Evolutionary conservation across 805 yeast genomes (phyloP), one percentile per base, ranked within the genome.

Genomic region (Brettanomyces nanus): DNA sequence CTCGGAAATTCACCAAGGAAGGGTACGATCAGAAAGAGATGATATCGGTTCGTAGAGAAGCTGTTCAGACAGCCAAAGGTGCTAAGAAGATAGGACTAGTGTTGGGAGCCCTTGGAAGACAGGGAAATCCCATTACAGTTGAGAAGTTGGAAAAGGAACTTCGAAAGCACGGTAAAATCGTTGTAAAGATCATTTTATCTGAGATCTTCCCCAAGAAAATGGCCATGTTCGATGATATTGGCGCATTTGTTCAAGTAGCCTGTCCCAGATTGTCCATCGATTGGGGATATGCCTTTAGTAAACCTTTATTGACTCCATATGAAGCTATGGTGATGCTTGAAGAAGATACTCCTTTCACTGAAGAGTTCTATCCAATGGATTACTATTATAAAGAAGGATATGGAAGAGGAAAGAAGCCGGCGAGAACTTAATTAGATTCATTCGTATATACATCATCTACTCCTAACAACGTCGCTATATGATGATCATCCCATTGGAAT

Each of bases 201-300:
- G 98, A 92, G 58, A 86, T 92, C 15, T 89, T 92, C 61, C 98
- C 98, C 0, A 83, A 77, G 37, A 92, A 92, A 50, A 65, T 92
- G 27, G 80, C 96, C 9, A 81, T 84, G 80, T 92, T 92, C 60
- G 89, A 85, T 50, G 92, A 85, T 51, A 75, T 90, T 14, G 98
- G 92, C 59, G 95, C 89, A 2, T 92, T 92, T 69, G 84, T 92
- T 11, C 98, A 92, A 60, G 95, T 92, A 3, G 98, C 98, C 1
- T 92, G 98, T 56, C 98, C 98, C 0, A 69, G 98, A 51, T 64
- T 92, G 33, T 85, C 95, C 2, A 90, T 92, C 30, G 98, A 92
- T 58, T 92, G 98, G 98, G 98, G 98, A 0, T 92, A 92, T 58
- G 98, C 98, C 0, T 92, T 92, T 54, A 77, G 78, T 42, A 84